Conservation (phyloP, 1,284 basidiomycete genomes). For the Ceratobasidium sp. region DNA sequence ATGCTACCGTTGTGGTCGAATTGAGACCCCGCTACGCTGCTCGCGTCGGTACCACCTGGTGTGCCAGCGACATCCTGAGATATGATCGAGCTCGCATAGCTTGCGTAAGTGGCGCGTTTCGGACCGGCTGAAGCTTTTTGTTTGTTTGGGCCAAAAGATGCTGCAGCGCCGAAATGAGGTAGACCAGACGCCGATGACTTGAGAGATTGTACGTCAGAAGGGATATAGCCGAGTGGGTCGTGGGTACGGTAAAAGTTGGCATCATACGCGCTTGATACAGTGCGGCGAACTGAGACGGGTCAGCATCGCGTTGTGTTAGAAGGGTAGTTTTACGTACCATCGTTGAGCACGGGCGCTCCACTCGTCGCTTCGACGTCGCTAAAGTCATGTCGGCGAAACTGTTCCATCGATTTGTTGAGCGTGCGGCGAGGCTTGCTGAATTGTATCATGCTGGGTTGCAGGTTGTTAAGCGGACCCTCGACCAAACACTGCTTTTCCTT, state of each 20-base stretch:
- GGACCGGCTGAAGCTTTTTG: constrained; percentile 68
- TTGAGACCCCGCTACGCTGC: constrained; percentile 67
- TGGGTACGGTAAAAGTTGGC: constrained; percentile 95
- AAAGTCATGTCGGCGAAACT: constrained; percentile 89
- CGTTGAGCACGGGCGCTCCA: constrained; percentile 44
- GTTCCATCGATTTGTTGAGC: constrained; percentile 86
- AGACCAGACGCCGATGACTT: constrained; percentile 93
- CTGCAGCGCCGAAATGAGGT: constrained; percentile 77
- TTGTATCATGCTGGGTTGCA: constrained; percentile 98
- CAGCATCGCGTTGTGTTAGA: constrained; percentile 46
- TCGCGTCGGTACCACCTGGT: constrained; percentile 65
- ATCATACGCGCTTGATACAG: constrained; percentile 91
- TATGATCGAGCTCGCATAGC: constrained; percentile 90
- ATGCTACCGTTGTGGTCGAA: constrained; percentile 62
- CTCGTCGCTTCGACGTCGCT: constrained; percentile 76
- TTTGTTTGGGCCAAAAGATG: constrained; percentile 71
- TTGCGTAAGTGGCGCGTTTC: constrained; percentile 80
- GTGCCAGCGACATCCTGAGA: constrained; percentile 82
- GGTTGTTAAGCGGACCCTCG: constrained; percentile 95
- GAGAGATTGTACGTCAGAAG: constrained; percentile 92
- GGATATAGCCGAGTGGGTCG: constrained; percentile 93
- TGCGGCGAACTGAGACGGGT: constrained; percentile 62
- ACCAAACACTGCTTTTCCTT: constrained; percentile 96
- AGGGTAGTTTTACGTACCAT: constrained; percentile 51
- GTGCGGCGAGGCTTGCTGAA: constrained; percentile 95